Evolutionary conservation across 2,329 filamentous ascomycete species (phyloP), one percentile per base, ranked within the genome.

Genomic region (Pestalotiopsis sp.): DNA sequence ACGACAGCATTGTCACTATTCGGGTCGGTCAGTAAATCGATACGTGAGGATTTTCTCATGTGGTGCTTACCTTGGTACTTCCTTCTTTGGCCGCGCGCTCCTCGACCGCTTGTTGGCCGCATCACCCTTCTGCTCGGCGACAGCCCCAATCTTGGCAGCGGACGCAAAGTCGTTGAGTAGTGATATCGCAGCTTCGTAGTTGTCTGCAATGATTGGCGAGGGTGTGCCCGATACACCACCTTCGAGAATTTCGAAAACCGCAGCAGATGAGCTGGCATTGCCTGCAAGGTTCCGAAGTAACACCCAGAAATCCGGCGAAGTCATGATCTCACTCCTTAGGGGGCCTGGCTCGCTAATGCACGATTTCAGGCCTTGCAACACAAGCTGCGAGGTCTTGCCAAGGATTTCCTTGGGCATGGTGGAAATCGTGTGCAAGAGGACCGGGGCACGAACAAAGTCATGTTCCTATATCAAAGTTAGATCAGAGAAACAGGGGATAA

Each of bases 221-320:
- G 91, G 91, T n/a, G 89, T 86, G 14, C 91, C 92, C 13, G 87
- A 88, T 2, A 94, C 90, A 31, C 95, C 90, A 67, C 88, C 90
- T 76, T 96, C 92, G 0, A 98, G 85, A n/a, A 98, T 92, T 67
- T 92, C 90, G 78, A 98, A 98, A 0, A 97, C 94, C 17, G 91
- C 86, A 0, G 91, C 86, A 2, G 94, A 92, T 31, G 92, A 91
- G 66, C 93, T 91, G 3, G 89, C 82, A 70, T 91, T 88, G 27
- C 86, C 84, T 61, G 93, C 90, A 20, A 99, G 84, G 39, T 90
- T 88, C 70, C 94, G 91, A 66, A 99, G 84, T 14, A 98, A 93
- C 4, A 92, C 92, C 96, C 96, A 99, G 80, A 99, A 98, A 77
- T 99, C 96, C 0, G 96, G 96, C 20, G 95, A 98, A 14, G 94